These are phyloP conservation scores for Neonectria ditissima DNA, from an alignment of 2,329 filamentous ascomycete genomes.

Conservation along the genomic window DNA sequence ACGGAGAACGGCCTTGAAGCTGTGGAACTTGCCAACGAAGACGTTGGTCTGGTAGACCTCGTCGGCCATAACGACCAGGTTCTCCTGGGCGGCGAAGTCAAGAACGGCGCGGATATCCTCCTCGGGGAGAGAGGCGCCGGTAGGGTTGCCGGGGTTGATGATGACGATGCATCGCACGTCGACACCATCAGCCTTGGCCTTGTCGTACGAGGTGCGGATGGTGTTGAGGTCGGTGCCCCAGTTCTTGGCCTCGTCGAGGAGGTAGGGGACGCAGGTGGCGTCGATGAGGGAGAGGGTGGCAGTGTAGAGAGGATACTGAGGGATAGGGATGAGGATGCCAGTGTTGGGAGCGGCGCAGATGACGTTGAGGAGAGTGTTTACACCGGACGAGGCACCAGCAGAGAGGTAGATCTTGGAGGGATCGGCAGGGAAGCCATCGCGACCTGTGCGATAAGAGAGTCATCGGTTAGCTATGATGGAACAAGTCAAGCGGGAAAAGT, in stretches of 20 bases:
- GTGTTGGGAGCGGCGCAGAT: slow-evolving; percentile 83
- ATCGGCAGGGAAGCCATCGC: slow-evolving; percentile 89
- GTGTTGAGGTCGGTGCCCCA: slow-evolving; percentile 91
- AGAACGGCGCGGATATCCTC: slow-evolving; percentile 87
- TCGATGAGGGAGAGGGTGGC: slow-evolving; percentile 89
- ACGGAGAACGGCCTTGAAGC: slow-evolving; percentile 91
- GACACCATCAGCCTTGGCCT: slow-evolving; percentile 80
- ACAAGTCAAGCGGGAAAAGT: slow-evolving; percentile 8
- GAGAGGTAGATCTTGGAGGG: slow-evolving; percentile 89
- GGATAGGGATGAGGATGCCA: slow-evolving; percentile 93
- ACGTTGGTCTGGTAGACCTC: slow-evolving; percentile 99
- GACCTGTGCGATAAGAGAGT: slow-evolving; percentile 60
- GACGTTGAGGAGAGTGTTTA: slow-evolving; percentile 91
- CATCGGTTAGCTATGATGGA: slow-evolving; percentile 21
- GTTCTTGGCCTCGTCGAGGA: slow-evolving; percentile 84
- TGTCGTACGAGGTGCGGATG: slow-evolving; percentile 78
- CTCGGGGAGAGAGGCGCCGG: slow-evolving; percentile 84
- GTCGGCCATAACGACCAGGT: slow-evolving; percentile 91
- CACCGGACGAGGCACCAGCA: slow-evolving; percentile 90
- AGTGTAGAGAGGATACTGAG: slow-evolving; percentile 98
- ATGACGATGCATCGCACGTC: slow-evolving; percentile 95
- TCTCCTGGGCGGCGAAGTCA: slow-evolving; percentile 85
- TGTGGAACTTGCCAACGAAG: slow-evolving; percentile 92
- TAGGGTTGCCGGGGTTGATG: slow-evolving; percentile 99
- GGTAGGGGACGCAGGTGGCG: slow-evolving; percentile 90